phyloP scores from a whole-genome alignment of 1,284 basidiomycete genomes.

The Singerocomus rubriflavus region DNA sequence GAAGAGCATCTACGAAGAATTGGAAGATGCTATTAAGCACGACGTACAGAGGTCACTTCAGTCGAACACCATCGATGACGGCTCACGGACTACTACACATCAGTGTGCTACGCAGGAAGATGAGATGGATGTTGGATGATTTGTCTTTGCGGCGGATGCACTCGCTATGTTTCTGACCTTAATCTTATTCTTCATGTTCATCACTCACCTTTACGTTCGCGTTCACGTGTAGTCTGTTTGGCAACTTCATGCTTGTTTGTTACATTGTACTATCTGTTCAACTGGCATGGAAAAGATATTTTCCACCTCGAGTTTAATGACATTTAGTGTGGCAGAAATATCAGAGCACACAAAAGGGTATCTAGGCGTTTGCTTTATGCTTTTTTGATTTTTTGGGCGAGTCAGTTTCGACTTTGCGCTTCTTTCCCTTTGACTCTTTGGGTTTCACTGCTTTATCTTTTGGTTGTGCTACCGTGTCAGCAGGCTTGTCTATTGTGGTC shows the following conservation, averaged over 20 bases:
- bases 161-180: conserved; percentile 16
- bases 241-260: conserved; percentile 21
- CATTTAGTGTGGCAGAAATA: background rate
- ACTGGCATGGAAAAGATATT: conserved; percentile 12
- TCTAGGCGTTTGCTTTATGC: conserved; percentile 19
- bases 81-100: conserved; percentile 40
- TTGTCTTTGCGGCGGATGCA: conserved; percentile 4
- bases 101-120: conserved; percentile 44
- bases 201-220: conserved; percentile 18
- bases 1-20: conserved; percentile 69
- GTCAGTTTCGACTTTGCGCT: conserved; percentile 42
- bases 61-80: conserved; percentile 16
- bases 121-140: conserved; percentile 55
- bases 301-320: conserved; percentile 10
- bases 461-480: background rate
- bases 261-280: conserved; percentile 24
- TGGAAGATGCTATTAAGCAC: conserved; percentile 57
- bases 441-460: conserved; percentile 13
- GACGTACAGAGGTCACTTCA: conserved; percentile 15
- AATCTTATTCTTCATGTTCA: conserved; percentile 37
- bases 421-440: conserved; percentile 42
- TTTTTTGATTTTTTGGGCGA: conserved; percentile 45
- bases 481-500: background rate
- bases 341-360: background rate
- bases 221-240: conserved; percentile 25